phyloP scores from a whole-genome alignment of 176 grass and related monocot genomes.

The sorghum (Sorghum bicolor) region DNA sequence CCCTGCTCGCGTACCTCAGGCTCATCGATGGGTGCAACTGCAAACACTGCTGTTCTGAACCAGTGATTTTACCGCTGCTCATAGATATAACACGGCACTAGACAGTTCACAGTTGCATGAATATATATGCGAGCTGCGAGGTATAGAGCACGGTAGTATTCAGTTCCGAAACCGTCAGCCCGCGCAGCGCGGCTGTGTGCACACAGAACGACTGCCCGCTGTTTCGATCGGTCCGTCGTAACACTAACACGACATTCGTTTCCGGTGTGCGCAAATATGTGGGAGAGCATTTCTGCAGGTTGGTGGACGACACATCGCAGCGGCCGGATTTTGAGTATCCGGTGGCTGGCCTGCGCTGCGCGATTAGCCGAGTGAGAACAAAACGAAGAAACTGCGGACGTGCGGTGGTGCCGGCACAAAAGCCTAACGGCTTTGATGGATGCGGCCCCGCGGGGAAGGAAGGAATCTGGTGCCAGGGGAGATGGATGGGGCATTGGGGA shows the following conservation, averaged over 20 bases:
- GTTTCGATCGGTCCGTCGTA: neutral
- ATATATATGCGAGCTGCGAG: neutral
- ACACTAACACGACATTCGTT: neutral
- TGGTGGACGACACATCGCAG: neutral
- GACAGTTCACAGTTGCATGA: neutral
- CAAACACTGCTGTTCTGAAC: too few species aligned
- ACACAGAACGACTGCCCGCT: neutral
- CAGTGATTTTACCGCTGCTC: too few species aligned
- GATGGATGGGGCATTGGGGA: neutral
- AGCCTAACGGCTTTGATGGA: neutral
- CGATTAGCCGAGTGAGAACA: neutral
- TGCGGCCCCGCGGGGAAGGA: neutral
- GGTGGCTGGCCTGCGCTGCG: neutral
- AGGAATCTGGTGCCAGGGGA: neutral
- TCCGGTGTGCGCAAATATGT: conserved; percentile 26
- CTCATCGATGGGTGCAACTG: conserved; percentile 25
- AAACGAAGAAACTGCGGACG: neutral
- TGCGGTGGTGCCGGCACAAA: neutral
- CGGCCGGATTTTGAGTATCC: neutral
- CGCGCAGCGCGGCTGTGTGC: too few species aligned
- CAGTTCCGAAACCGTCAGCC: neutral
- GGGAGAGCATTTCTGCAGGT: neutral
- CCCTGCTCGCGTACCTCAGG: conserved; percentile 35
- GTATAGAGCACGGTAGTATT: too few species aligned
- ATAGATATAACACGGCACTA: neutral